Evolutionary conservation across 2,329 filamentous ascomycete species (phyloP).

Genomic region (Rutstroemia sp.): DNA sequence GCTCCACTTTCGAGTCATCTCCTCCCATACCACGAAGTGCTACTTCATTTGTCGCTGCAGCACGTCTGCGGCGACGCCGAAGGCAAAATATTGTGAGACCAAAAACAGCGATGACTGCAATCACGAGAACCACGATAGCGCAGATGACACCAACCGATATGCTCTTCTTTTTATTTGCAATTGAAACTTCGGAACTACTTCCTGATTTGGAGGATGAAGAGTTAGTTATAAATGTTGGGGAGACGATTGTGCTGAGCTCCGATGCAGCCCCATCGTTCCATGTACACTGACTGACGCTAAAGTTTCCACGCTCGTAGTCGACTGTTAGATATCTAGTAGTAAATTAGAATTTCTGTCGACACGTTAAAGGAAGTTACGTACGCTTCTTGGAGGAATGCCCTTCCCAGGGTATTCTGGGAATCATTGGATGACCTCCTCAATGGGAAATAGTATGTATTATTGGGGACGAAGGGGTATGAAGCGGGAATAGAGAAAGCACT

Average conservation of each 20-base stretch:
- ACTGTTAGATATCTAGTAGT: slow-evolving; percentile 22
- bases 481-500: slow-evolving; percentile 21
- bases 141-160: not conserved
- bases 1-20: not conserved
- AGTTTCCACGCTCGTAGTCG: slow-evolving; percentile 25
- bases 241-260: slow-evolving; percentile 11
- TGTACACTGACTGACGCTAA: slow-evolving; percentile 23
- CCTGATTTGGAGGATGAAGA: slow-evolving; percentile 15
- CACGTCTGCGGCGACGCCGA: not conserved
- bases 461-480: slow-evolving; percentile 22
- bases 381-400: slow-evolving; percentile 34
- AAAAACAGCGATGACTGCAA: not conserved
- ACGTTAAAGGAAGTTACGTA: slow-evolving; percentile 6
- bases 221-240: slow-evolving; percentile 8
- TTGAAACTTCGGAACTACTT: not conserved
- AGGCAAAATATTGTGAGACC: not conserved
- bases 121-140: not conserved
- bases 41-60: not conserved
- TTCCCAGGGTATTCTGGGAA: slow-evolving; percentile 32
- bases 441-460: slow-evolving; percentile 41
- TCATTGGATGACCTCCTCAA: slow-evolving; percentile 28
- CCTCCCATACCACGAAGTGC: not conserved
- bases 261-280: slow-evolving; percentile 14
- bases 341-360: not conserved
- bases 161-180: not conserved